Evolutionary conservation across 169 alveolate genomes (phyloP).

Genomic region (Cryptosporidium felis): DNA sequence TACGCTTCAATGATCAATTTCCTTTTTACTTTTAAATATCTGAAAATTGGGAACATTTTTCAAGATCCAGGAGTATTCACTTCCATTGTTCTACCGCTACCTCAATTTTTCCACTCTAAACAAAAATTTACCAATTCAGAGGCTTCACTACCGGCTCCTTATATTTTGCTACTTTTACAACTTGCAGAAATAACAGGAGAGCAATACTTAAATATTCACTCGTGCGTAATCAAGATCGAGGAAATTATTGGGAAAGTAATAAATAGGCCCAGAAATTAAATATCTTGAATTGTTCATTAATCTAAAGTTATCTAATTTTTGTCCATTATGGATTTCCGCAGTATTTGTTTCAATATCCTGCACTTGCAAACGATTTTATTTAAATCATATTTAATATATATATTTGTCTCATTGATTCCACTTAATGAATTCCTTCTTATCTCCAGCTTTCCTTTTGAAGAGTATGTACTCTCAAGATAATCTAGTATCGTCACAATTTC

Average conservation of each 20-base stretch:
- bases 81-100: constrained; percentile 9
- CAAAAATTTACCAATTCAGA: constrained; percentile 35
- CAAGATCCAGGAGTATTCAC: constrained; percentile 66
- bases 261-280: no score
- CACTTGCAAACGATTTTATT: constrained; percentile 20
- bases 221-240: constrained; percentile 50
- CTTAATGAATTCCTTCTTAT: background rate
- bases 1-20: background rate
- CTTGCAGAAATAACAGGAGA: constrained; percentile 44
- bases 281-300: no score
- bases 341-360: constrained; percentile 30
- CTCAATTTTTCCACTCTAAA: constrained; percentile 66
- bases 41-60: constrained; percentile 9
- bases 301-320: no score
- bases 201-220: constrained; percentile 2
- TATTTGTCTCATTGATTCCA: background rate
- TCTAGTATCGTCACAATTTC: constrained; percentile 52
- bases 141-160: constrained; percentile 25
- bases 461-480: constrained; percentile 23
- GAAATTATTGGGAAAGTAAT: no score
- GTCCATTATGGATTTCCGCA: constrained; percentile 38
- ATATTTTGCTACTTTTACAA: constrained; percentile 2
- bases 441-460: background rate
- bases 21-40: background rate
- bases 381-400: constrained; percentile 5